phyloP scores from a whole-genome alignment of 306 rosid species.

The Begonia peltatifolia region DNA sequence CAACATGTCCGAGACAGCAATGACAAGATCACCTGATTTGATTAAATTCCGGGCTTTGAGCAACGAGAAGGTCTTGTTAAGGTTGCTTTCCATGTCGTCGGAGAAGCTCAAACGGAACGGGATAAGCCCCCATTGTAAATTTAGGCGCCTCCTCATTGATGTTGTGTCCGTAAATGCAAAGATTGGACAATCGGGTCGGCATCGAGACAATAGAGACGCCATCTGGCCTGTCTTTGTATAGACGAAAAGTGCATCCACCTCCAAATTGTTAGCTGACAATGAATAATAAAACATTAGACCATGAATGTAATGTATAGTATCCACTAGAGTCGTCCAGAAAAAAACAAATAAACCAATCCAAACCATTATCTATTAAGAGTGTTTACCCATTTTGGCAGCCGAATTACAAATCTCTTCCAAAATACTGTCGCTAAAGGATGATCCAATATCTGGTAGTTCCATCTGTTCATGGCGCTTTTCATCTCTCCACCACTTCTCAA shows the following conservation, averaged over 20 bases:
- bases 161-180: slow-evolving; percentile 78
- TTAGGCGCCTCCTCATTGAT: slow-evolving; percentile 77
- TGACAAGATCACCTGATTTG: slow-evolving; percentile 95
- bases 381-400: slow-evolving; percentile 97
- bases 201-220: slow-evolving; percentile 93
- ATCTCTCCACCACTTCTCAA: slow-evolving; percentile 99
- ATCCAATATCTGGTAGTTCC: slow-evolving; percentile 59
- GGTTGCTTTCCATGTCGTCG: slow-evolving; percentile 93
- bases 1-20: slow-evolving; percentile 91
- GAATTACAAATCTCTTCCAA: slow-evolving; percentile 92
- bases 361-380: neutral
- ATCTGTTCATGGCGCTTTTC: slow-evolving; percentile 75
- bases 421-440: slow-evolving; percentile 67
- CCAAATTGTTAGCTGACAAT: slow-evolving; percentile 79
- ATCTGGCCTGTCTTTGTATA: slow-evolving; percentile 88
- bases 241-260: slow-evolving; percentile 89
- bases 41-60: slow-evolving; percentile 92
- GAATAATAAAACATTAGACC: slow-evolving; percentile 9
- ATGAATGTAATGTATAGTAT: too few relatives aligned
- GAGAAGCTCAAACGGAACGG: slow-evolving; percentile 91
- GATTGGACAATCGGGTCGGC: slow-evolving; percentile 97
- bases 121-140: slow-evolving; percentile 97
- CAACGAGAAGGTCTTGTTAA: slow-evolving; percentile 73
- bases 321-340: too few relatives aligned
- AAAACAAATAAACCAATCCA: too few relatives aligned